Evolutionary conservation across 805 yeast genomes (phyloP).

Genomic region (Cyberlindnera meyerae): DNA sequence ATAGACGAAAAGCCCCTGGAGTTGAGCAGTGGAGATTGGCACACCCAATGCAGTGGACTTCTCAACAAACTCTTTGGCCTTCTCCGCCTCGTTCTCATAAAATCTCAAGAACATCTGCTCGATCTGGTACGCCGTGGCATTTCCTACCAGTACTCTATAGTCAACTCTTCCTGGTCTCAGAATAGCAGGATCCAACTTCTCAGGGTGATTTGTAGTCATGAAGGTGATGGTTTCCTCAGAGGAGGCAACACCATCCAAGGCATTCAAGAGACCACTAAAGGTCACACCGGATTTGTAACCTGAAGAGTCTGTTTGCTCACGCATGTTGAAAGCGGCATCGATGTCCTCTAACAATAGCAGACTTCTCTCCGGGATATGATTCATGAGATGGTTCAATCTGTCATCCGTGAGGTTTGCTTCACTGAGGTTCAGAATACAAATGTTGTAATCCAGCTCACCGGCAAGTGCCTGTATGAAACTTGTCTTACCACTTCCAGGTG

Average conservation of each 20-base stretch:
- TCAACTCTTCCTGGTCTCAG: slow-evolving; percentile 95
- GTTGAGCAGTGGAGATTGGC: slow-evolving; percentile 83
- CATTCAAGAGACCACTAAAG: slow-evolving; percentile 88
- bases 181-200: slow-evolving; percentile 85
- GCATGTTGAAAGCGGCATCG: slow-evolving; percentile 89
- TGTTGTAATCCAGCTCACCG: slow-evolving; percentile 92
- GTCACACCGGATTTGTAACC: slow-evolving; percentile 89
- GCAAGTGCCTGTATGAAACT: slow-evolving; percentile 95
- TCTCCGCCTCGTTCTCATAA: slow-evolving; percentile 58
- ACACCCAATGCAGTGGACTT: slow-evolving; percentile 41
- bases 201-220: slow-evolving; percentile 98
- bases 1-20: slow-evolving; percentile 93
- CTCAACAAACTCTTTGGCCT: slow-evolving; percentile 42
- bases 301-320: slow-evolving; percentile 69
- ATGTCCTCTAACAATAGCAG: slow-evolving; percentile 84
- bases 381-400: slow-evolving; percentile 89
- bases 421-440: slow-evolving; percentile 85
- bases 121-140: slow-evolving; percentile 82
- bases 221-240: slow-evolving; percentile 95
- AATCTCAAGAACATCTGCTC: slow-evolving; percentile 82
- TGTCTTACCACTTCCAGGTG: slow-evolving; percentile 97
- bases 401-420: slow-evolving; percentile 94
- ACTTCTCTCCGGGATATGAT: slow-evolving; percentile 88
- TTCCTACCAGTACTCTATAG: slow-evolving; percentile 71
- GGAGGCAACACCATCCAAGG: slow-evolving; percentile 95